phyloP scores from a whole-genome alignment of 768 basidiomycete genomes.

The Psilocybe subaeruginosa region DNA sequence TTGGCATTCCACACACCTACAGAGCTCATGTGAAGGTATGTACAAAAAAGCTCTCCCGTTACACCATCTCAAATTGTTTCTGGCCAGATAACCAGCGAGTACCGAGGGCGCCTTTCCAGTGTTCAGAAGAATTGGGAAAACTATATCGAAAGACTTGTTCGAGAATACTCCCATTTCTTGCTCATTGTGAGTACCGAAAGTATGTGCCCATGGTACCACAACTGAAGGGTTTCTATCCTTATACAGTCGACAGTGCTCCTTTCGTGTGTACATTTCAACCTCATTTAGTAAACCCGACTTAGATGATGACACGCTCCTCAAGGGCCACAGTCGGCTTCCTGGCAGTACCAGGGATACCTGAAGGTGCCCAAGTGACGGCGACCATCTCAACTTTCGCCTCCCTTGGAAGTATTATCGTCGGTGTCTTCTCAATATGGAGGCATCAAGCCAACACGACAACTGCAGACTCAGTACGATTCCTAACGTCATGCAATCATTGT shows the following conservation, averaged over 20 bases:
- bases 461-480: slow-evolving; percentile 42
- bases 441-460: slow-evolving; percentile 51
- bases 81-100: slow-evolving; percentile 44
- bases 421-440: slow-evolving; percentile 59
- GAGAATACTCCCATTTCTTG: slow-evolving; percentile 60
- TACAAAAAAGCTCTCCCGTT: not conserved
- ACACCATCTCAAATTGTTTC: not conserved
- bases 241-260: slow-evolving; percentile 54
- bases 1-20: slow-evolving; percentile 57
- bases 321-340: slow-evolving; percentile 56
- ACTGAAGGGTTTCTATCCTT: not conserved
- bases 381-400: slow-evolving; percentile 51
- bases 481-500: not conserved
- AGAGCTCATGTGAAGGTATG: slow-evolving; percentile 47
- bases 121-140: slow-evolving; percentile 52
- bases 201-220: not conserved
- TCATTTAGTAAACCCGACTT: no score
- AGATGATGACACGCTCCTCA: not conserved
- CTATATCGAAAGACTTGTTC: slow-evolving; percentile 52
- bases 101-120: slow-evolving; percentile 49
- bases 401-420: slow-evolving; percentile 57
- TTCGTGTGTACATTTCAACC: slow-evolving; percentile 36
- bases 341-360: slow-evolving; percentile 43
- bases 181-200: slow-evolving; percentile 44
- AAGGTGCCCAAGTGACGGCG: slow-evolving; percentile 37